phyloP scores from a whole-genome alignment of 495 filamentous ascomycete genomes.

The Evansstolkia leycettana region DNA sequence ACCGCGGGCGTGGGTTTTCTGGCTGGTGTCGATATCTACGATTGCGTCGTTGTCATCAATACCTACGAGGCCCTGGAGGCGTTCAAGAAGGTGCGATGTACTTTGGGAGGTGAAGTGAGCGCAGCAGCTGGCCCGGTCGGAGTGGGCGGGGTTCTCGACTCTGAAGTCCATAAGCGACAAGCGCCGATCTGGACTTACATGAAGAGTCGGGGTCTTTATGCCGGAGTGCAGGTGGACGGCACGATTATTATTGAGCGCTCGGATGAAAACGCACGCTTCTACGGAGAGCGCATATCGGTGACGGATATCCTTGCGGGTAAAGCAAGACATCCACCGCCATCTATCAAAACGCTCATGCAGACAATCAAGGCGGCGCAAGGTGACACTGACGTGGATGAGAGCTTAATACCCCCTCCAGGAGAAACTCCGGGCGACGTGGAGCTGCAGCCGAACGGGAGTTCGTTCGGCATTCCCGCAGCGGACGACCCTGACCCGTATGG shows the following conservation, averaged over 20 bases:
- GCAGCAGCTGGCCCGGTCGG: slow-evolving; percentile 73
- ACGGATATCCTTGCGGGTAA: slow-evolving; percentile 74
- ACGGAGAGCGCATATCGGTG: slow-evolving; percentile 59
- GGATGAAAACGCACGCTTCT: slow-evolving; percentile 86
- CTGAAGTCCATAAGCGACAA: slow-evolving; percentile 55
- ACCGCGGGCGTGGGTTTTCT: slow-evolving; percentile 80
- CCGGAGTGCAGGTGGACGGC: slow-evolving; percentile 71
- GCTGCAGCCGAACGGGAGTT: slow-evolving; percentile 27
- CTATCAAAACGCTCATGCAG: slow-evolving; percentile 54
- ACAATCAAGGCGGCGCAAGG: slow-evolving; percentile 82
- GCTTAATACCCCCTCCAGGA: slow-evolving; percentile 35
- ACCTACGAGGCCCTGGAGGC: slow-evolving; percentile 65
- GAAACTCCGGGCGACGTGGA: slow-evolving; percentile 66
- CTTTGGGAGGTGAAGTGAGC: slow-evolving; percentile 66
- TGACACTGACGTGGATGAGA: slow-evolving; percentile 55
- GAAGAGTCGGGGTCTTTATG: slow-evolving; percentile 75
- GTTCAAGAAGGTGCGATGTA: slow-evolving; percentile 65
- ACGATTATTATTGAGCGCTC: slow-evolving; percentile 73
- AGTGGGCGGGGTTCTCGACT: slow-evolving; percentile 58
- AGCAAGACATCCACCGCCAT: slow-evolving; percentile 52
- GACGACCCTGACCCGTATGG: slow-evolving; percentile 80
- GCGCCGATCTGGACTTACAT: slow-evolving; percentile 79
- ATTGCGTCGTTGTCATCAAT: slow-evolving; percentile 86
- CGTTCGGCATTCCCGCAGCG: slow-evolving; percentile 65
- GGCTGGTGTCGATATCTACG: slow-evolving; percentile 84